Conservation (phyloP, 1,284 basidiomycete genomes). For the Cryptococcus sp. region DNA sequence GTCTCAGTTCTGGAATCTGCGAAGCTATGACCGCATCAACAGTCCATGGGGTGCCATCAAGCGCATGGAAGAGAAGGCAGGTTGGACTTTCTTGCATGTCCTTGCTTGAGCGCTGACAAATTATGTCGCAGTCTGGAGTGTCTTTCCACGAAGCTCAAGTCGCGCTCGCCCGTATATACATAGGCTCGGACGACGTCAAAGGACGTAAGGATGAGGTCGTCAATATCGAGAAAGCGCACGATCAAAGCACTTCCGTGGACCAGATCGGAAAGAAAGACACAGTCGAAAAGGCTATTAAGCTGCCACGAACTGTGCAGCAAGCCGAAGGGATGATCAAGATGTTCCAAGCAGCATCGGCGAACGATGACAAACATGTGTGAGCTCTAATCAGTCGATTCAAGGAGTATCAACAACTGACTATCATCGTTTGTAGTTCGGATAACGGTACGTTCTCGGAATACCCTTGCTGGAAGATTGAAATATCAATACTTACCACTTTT, state of each 20-base stretch:
- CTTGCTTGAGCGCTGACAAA: conserved; percentile 9
- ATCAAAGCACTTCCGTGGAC: conserved; percentile 63
- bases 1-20: conserved; percentile 77
- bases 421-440: conserved; percentile 27
- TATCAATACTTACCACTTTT: conserved; percentile 44
- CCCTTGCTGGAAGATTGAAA: neutral
- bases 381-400: conserved; percentile 11
- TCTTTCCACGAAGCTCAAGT: conserved; percentile 82
- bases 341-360: conserved; percentile 66
- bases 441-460: conserved; percentile 27
- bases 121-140: conserved; percentile 62
- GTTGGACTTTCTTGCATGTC: conserved; percentile 2
- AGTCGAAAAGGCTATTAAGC: conserved; percentile 42
- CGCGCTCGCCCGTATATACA: conserved; percentile 79
- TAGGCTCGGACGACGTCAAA: conserved; percentile 58
- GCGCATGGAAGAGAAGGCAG: conserved; percentile 63
- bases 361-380: conserved; percentile 37
- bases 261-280: conserved; percentile 53
- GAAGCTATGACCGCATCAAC: conserved; percentile 89
- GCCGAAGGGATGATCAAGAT: conserved; percentile 64
- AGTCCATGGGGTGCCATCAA: conserved; percentile 65
- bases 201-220: conserved; percentile 46
- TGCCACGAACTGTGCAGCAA: conserved; percentile 67
- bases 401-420: conserved; percentile 3
- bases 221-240: conserved; percentile 52